Percentiles rank a stretch among this genome's conserved stretches.
Evolutionary conservation across 2,329 filamentous ascomycete species (phyloP).

Genomic region (Curvularia spicifera): DNA sequence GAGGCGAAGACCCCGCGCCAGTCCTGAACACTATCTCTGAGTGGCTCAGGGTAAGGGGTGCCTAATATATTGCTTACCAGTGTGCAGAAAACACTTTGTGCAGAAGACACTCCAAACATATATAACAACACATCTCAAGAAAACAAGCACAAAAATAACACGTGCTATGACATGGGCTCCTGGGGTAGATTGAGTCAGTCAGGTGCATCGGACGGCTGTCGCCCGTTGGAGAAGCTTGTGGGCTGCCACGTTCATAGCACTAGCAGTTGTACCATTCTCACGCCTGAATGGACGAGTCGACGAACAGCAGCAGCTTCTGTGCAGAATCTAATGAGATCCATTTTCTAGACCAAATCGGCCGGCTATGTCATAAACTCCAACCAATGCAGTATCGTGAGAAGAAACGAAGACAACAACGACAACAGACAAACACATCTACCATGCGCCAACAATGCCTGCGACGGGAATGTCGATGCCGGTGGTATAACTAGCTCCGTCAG

Average conservation of each 20-base stretch:
- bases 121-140: neutral
- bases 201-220: constrained; percentile 4
- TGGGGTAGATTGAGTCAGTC: constrained; percentile 9
- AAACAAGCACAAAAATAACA: neutral
- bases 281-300: neutral
- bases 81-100: neutral
- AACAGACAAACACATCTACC: constrained; percentile 32
- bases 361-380: constrained; percentile 22
- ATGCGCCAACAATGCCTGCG: constrained; percentile 57
- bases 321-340: neutral
- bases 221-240: neutral
- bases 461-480: constrained; percentile 59
- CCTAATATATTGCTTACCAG: constrained; percentile 7
- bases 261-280: neutral
- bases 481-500: constrained; percentile 57
- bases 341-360: neutral
- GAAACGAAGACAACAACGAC: neutral
- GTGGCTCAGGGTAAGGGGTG: constrained; percentile 7
- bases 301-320: neutral
- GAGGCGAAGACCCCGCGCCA: constrained; percentile 16
- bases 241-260: neutral
- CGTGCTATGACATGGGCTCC: neutral
- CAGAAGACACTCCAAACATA: neutral
- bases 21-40: constrained; percentile 12
- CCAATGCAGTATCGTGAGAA: constrained; percentile 26